These are phyloP conservation scores for Musa troglodytarum DNA, from an alignment of 176 grass and related monocot genomes.

Conservation along the genomic window DNA sequence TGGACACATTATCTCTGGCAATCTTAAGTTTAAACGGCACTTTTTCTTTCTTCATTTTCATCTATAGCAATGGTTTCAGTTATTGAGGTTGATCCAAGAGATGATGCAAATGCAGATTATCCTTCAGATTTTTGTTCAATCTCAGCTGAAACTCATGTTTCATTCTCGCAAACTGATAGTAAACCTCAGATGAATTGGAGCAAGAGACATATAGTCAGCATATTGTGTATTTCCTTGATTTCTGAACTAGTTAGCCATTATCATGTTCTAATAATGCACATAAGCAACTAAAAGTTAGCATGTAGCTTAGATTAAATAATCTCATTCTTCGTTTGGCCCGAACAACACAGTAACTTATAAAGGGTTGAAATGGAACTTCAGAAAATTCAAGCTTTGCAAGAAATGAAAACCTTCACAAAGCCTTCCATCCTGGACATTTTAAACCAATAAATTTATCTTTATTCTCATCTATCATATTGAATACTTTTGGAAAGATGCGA, in stretches of 20 bases:
- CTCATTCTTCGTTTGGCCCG: too few species aligned
- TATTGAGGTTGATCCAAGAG: neutral
- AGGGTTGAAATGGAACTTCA: too few species aligned
- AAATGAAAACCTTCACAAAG: too few species aligned
- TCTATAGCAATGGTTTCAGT: neutral
- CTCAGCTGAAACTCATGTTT: neutral
- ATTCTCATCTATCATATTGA: too few species aligned
- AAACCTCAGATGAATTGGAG: neutral
- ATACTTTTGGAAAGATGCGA: too few species aligned
- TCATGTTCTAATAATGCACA: too few species aligned
- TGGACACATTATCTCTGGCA: slow-evolving; percentile 11
- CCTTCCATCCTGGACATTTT: too few species aligned
- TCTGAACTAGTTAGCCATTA: neutral
- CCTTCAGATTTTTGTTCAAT: neutral
- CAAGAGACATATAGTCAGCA: neutral
- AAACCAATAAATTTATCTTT: too few species aligned
- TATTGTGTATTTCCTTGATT: neutral
- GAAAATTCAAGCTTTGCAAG: too few species aligned
- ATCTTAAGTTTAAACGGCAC: neutral
- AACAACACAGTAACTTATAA: too few species aligned
- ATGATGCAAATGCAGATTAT: neutral
- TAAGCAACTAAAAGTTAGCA: too few species aligned
- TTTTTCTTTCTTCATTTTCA: slow-evolving; percentile 4
- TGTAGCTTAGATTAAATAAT: too few species aligned
- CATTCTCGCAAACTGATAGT: neutral